Evolutionary conservation across 2,329 filamentous ascomycete species (phyloP), one percentile per base, ranked within the genome.

Genomic region (Emericellopsis atlantica): DNA sequence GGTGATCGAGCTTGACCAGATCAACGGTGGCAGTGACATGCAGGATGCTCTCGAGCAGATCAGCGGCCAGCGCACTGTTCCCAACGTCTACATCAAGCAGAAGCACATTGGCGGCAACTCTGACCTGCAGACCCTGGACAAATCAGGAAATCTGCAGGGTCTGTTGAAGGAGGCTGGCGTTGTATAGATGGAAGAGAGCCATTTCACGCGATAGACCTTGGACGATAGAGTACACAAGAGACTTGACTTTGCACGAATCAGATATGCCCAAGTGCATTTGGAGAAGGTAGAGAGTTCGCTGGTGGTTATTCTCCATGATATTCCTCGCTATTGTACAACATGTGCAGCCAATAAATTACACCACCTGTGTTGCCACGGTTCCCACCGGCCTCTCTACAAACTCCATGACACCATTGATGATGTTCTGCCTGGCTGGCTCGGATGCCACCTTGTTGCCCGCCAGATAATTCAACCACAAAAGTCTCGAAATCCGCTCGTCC

Each of bases 71-170:
- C 73, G 79, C 55, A 90, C 85, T 54, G 92, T 98, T 6, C 92
- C 92, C 54, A 96, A 96, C 70, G 84, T 95, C 68, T 96, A 84
- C 72, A 96, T 98, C 65, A 68, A 67, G 52, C 68, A 88, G 68
- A 69, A 93, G 70, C 90, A 95, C 66, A 93, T 98, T 60, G 92
- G 92, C 48, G 92, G 92, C 51, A 96, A 96, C 76, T 94, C 87
- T 21, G 90, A 93, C 49, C 65, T 96, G 41, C 73, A 78, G 50
- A 54, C 54, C 26, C 61, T 92, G 51, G 65, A 85, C 42, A 55
- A 49, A 32, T 45, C 48, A 14, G 61, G 57, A 47, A 54, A 65
- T 54, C 59, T 67, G 23, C 53, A 64, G 54, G 46, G 50, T 32
- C 51, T 70, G 38, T 57, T 74, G 39, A 49, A 54, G 49, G 57